Evolutionary conservation across 1,139 yeast genomes (phyloP), one percentile per base, ranked within the genome.

Genomic region (Debaryomyces sp.): DNA sequence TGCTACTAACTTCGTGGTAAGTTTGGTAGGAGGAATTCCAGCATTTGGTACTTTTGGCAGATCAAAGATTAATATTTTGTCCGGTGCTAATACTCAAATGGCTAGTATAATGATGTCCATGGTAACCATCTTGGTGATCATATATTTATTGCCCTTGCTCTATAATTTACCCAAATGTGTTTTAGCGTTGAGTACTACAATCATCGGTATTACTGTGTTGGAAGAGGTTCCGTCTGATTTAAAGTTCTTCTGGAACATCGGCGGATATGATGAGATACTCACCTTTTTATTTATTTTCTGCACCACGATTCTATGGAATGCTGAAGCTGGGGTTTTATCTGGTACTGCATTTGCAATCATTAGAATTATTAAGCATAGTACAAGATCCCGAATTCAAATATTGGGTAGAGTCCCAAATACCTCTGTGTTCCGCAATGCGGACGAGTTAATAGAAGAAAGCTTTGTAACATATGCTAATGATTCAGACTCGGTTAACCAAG

Each of bases 41-140:
- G 63, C 71, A 7, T 70, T 68, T 54, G 73, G 73, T 1, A 73
- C 72, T 0, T 59, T 69, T 47, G 75, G 75, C n/a, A 60, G 75
- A 44, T 68, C 73, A 10, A 68, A 66, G 50, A 65, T 70, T 40
- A 68, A 68, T 49, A 58, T 67, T 15, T 52, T 67, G 41, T 66
- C 73, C 0, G 75, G 75, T 2, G 73, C 73, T 8, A 62, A 62
- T 17, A 57, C 73, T 3, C 73, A 73, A 5, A 61, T 70, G 66
- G 64, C 73, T 2, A 61, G 64, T 1, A 51, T 69, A 4, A 44
- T 68, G 21, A 67, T 69, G 70, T 64, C 66, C 2, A 33, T 52
- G 1, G 55, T 61, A 3, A 63, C 68, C 6, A 50, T 62, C 1
- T 30, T 67, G 35, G 62, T 67, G 2, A 61, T 64, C 13, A 45